Evolutionary conservation across 1,284 basidiomycete genomes (phyloP), one percentile per base, ranked within the genome.

Genomic region (Ganoderma boninense): DNA sequence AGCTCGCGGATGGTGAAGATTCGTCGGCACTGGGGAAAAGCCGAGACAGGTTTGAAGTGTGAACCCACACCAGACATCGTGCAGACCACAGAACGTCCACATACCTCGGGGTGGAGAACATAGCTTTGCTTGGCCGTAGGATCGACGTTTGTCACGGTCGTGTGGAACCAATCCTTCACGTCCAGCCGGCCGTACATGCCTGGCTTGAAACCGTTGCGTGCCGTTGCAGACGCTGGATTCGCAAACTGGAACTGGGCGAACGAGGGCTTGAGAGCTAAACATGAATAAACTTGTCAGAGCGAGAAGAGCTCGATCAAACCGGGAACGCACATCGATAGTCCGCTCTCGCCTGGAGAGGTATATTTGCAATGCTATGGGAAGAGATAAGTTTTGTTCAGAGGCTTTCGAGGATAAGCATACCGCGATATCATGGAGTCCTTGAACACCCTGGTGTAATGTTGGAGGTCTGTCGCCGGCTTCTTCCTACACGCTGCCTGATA

Each of bases 91-190:
- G 18, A 26, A 43, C 10, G n/a, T 29, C 14, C 1, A 74, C 76
- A 64, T 80, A 93, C 92, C 65, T 82, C 84, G 13, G 91, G 90
- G 74, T 94, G 86, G 14, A 94, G 80, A 6, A 93, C 89, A 61
- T 83, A 84, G 73, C 86, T 86, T 73, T 94, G 92, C 76, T 93
- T 94, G 4, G 91, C 92, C 0, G 87, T 93, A 0, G 92, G 92
- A 64, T 88, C 87, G 49, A 94, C 84, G 67, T 94, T 92, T 0
- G 92, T 92, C 18, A 93, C 89, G 0, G 89, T 92, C 0, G 92
- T 93, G 61, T 86, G 85, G 76, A 94, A 94, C 77, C 84, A 87
- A 4, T 76, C 75, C 26, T 87, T 78, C 60, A 80, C 77, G 71
- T 90, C 86, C 18, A 92, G 81, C 13, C 92, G 85, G 13, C 87